phyloP scores from a whole-genome alignment of 2,329 filamentous ascomycete species.

The Trichophyton rubrum region DNA sequence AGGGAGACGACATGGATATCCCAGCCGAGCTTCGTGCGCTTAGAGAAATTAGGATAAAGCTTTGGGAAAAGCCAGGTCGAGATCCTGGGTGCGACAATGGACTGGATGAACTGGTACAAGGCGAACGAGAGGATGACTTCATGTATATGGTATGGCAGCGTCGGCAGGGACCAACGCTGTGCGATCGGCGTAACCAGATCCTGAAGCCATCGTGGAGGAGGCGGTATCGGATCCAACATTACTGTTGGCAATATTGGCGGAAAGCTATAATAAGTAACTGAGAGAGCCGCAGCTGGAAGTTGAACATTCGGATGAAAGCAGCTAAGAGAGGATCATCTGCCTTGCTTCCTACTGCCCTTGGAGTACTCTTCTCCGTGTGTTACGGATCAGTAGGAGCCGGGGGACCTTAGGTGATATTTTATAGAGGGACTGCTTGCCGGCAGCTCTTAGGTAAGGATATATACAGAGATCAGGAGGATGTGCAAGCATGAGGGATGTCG shows the following conservation, averaged over 20 bases:
- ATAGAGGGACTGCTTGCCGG: not conserved
- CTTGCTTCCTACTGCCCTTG: not conserved
- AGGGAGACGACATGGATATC: slow-evolving; percentile 54
- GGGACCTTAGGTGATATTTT: not conserved
- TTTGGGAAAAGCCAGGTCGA: slow-evolving; percentile 43
- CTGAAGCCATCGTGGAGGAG: slow-evolving; percentile 41
- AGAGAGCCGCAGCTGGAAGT: not conserved
- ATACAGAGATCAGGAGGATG: not conserved
- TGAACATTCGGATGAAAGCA: no score
- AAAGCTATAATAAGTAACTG: not conserved
- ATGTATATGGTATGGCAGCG: slow-evolving; percentile 49
- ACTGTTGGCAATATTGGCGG: not conserved
- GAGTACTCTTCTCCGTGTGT: not conserved
- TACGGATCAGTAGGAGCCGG: not conserved
- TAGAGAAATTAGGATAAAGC: slow-evolving; percentile 42
- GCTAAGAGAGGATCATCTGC: not conserved
- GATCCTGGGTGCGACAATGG: slow-evolving; percentile 42
- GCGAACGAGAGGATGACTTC: slow-evolving; percentile 45
- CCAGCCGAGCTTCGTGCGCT: slow-evolving; percentile 51
- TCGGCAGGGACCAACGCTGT: slow-evolving; percentile 39
- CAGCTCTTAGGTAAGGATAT: not conserved
- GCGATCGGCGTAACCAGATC: slow-evolving; percentile 39
- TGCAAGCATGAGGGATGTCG: not conserved
- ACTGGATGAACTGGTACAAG: slow-evolving; percentile 46
- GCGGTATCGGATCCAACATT: slow-evolving; percentile 34